Evolutionary conservation across 2,329 filamentous ascomycete species (phyloP), one percentile per base, ranked within the genome.

Genomic region (Exophiala spinifera): DNA sequence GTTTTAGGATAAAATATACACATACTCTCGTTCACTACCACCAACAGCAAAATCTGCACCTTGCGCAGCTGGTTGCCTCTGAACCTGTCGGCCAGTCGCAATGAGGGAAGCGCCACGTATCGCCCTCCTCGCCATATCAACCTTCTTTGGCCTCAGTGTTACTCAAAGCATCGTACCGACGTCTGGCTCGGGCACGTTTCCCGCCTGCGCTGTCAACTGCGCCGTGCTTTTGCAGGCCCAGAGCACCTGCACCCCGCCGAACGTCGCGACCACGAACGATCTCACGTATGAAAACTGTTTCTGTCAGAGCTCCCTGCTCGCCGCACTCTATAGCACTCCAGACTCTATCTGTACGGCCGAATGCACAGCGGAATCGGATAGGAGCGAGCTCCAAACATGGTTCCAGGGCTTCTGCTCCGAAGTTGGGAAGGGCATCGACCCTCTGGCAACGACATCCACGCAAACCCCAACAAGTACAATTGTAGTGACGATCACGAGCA

Each of bases 201-300:
- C 87, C 3, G 67, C 77, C 21, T 90, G 87, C 65, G 86, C 82
- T 8, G 68, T 74, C 19, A 58, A 66, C 44, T 90, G 87, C 65
- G 76, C 79, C 40, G 68, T 74, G 23, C 81, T 90, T 42, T 83
- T 79, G 66, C 81, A 88, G 69, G 89, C 87, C 54, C 88, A 91
- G 66, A 80, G 79, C 43, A 82, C 77, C 57, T 95, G 90, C 70
- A 79, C 86, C 1, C 85, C 86, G 3, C 71, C 74, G 8, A 81
- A 80, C 3, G 75, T 71, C 3, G 69, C 79, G 4, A 69, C 72
- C 5, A 76, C 77, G 46, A 75, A 77, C 45, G 68, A 78, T 37
- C 65, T 69, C 17, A 79, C 76, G 40, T 89, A 87, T 68, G 76
- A 82, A 48, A 75, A 77, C 33, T 95, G 90, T 72, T 91, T 95